Conservation (phyloP, 768 basidiomycete genomes). For the Mycena indigotica region DNA sequence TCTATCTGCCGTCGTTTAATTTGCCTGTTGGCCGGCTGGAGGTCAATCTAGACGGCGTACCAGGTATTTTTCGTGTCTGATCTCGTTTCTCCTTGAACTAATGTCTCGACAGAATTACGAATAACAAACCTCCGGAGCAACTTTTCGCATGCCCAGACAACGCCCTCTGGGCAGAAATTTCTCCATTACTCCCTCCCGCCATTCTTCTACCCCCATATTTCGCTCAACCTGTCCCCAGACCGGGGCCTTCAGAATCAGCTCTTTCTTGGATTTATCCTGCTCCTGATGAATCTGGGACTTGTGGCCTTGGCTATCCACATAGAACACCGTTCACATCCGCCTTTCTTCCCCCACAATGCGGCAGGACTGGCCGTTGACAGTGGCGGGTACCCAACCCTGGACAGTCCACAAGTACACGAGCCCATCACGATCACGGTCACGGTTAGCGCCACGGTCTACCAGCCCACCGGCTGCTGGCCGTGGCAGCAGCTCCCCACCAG, state of each 20-base stretch:
- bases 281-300: constrained; percentile 12
- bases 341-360: too few species aligned
- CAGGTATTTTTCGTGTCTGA: constrained; percentile 45
- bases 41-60: constrained; percentile 54
- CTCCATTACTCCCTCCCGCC: constrained; percentile 59
- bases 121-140: constrained; percentile 54
- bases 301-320: too few species aligned
- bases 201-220: constrained; percentile 60
- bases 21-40: constrained; percentile 70
- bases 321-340: too few species aligned
- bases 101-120: constrained; percentile 41
- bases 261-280: constrained; percentile 13
- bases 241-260: constrained; percentile 4
- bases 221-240: constrained; percentile 35
- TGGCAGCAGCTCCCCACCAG: not conserved
- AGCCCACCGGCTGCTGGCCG: not conserved
- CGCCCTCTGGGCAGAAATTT: constrained; percentile 46
- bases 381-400: not conserved
- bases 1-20: constrained; percentile 72
- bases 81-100: constrained; percentile 7
- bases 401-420: not conserved
- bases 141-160: constrained; percentile 51
- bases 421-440: not conserved
- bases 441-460: not conserved
- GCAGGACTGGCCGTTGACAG: too few species aligned